Conservation (phyloP, 2,329 filamentous ascomycete genomes). For the Epichloe uncinata region DNA sequence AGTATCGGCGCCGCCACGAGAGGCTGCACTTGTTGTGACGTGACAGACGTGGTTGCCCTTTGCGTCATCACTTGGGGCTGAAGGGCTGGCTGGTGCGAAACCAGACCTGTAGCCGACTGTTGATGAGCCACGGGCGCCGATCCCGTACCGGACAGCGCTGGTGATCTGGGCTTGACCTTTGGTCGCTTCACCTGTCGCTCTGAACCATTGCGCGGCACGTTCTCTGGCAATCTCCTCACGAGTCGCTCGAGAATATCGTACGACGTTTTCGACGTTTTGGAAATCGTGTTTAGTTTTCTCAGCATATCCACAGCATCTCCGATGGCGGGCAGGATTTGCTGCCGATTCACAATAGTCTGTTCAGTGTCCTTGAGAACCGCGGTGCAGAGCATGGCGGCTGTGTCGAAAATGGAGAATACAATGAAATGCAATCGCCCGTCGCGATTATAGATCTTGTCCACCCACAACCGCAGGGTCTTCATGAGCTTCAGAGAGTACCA, state of each 20-base stretch:
- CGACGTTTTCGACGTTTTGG: constrained; percentile 21
- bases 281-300: constrained; percentile 17
- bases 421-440: constrained; percentile 38
- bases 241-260: constrained; percentile 20
- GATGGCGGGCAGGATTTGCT: constrained; percentile 26
- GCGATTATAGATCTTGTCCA: constrained; percentile 28
- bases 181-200: constrained; percentile 5
- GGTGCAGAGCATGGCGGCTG: constrained; percentile 34
- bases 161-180: not conserved
- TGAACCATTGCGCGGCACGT: not conserved
- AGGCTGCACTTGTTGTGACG: not conserved
- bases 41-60: not conserved
- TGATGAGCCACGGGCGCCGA: not conserved
- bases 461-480: constrained; percentile 24
- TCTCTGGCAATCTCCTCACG: constrained; percentile 14
- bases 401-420: constrained; percentile 38
- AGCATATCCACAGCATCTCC: constrained; percentile 20
- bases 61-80: not conserved
- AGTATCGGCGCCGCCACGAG: not conserved
- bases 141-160: not conserved
- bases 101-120: not conserved
- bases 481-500: constrained; percentile 29
- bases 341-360: constrained; percentile 23
- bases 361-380: constrained; percentile 34
- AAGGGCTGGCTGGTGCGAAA: not conserved